phyloP scores from a whole-genome alignment of 805 yeast species.

The Peterozyma xylosa region DNA sequence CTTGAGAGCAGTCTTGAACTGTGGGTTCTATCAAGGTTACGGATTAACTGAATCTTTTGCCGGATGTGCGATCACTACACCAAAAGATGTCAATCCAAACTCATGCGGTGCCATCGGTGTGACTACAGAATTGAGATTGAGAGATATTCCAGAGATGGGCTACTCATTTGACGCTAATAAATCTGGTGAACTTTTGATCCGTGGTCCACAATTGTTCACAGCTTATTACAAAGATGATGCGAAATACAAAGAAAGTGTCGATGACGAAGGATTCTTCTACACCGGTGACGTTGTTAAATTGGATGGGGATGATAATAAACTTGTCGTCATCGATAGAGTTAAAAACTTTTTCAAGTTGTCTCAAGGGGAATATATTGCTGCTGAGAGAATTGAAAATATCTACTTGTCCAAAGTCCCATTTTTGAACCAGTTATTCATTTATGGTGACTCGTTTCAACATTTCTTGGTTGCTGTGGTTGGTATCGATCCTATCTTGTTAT shows the following conservation, averaged over 20 bases:
- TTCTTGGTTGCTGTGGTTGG: slow-evolving; percentile 58
- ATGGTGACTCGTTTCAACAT: slow-evolving; percentile 55
- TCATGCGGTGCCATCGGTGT: slow-evolving; percentile 44
- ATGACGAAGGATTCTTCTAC: slow-evolving; percentile 45
- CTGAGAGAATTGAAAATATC: slow-evolving; percentile 38
- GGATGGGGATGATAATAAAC: slow-evolving; percentile 23
- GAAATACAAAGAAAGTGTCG: slow-evolving; percentile 38
- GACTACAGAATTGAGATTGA: slow-evolving; percentile 42
- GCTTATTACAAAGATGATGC: slow-evolving; percentile 41
- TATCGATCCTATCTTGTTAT: slow-evolving; percentile 34
- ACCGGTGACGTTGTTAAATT: slow-evolving; percentile 50
- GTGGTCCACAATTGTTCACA: slow-evolving; percentile 49
- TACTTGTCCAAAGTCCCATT: slow-evolving; percentile 44
- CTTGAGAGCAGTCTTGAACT: slow-evolving; percentile 45
- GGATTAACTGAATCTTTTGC: slow-evolving; percentile 64
- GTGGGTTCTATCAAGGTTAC: slow-evolving; percentile 44
- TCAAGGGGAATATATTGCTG: slow-evolving; percentile 30
- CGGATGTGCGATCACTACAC: slow-evolving; percentile 33
- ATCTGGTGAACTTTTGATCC: slow-evolving; percentile 47
- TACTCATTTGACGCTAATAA: slow-evolving; percentile 23
- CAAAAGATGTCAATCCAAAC: slow-evolving; percentile 28
- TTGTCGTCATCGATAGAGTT: slow-evolving; percentile 48
- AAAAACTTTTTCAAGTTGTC: slow-evolving; percentile 56
- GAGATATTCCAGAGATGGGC: slow-evolving; percentile 44
- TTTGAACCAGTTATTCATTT: slow-evolving; percentile 47